Evolutionary conservation across 2,329 filamentous ascomycete genomes (phyloP), one percentile per base, ranked within the genome.

Genomic region (Fusarium neocosmosporiellum): DNA sequence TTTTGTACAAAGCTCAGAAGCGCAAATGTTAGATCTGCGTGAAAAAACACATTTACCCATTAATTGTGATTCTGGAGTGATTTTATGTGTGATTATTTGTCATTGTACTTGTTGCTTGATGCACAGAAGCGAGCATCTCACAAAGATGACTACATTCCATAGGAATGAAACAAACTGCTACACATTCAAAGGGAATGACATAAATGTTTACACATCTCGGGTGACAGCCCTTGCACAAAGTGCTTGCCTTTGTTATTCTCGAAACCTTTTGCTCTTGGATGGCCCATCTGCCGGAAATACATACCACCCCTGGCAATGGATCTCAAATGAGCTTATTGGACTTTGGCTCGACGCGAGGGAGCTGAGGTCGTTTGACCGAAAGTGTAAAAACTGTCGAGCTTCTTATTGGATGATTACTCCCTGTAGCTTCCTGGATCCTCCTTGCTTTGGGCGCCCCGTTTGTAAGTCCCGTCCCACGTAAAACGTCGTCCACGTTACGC

Each of bases 321-420:
- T n/a, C 31, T 34, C 20, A 62, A 54, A 27, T 62, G 46, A 62
- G 59, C 59, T 62, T 62, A 61, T 61, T 61, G 59, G 59, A 50
- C 43, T 61, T 61, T 61, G 59, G 59, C 59, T 61, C 43, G 10
- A 33, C 33, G 46, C 43, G 20, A 43, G 39, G 41, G 43, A 61
- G 41, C 59, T 61, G n/a, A 48, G 24, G 22, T 46, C 5, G 41
- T 48, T 33, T 29, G 24, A 48, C 24, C 16, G 16, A n/a, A 39
- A 37, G 31, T 20, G 59, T 13, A 55, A 31, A 62, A 63, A 55
- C 6, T 16, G 48, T 33, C 27, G 60, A 34, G 60, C 27, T 20
- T 27, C 33, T 27, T 10, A 50, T 50, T 50, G 46, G 46, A 31
- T 14, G 27, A 14, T 31, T 14, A 50, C 46, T 29, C 27, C 43